Percentiles rank a stretch among this genome's conserved stretches.
These are phyloP conservation scores for Fusarium algeriense DNA, from an alignment of 2,329 filamentous ascomycete genomes.

Conservation along the genomic window DNA sequence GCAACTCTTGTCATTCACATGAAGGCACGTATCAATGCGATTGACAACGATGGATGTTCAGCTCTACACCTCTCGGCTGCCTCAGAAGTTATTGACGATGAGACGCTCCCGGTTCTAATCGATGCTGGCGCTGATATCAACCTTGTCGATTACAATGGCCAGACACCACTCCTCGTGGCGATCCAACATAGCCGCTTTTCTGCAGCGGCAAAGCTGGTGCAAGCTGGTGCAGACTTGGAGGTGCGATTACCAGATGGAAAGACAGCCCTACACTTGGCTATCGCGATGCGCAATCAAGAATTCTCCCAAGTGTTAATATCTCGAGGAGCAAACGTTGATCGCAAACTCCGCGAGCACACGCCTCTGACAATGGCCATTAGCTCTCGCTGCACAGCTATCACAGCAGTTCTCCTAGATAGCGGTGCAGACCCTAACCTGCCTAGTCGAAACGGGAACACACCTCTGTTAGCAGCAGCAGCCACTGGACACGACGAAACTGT, in stretches of 20 bases:
- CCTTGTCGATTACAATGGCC: conserved; percentile 43
- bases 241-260: conserved; percentile 44
- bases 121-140: conserved; percentile 44
- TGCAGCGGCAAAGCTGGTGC: conserved; percentile 42
- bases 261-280: conserved; percentile 46
- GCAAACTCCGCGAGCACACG: conserved; percentile 44
- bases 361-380: conserved; percentile 47
- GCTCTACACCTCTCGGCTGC: conserved; percentile 47
- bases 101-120: conserved; percentile 43
- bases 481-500: conserved; percentile 48
- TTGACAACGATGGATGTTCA: conserved; percentile 44
- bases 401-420: conserved; percentile 44
- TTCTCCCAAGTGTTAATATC: conserved; percentile 46
- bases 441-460: conserved; percentile 47
- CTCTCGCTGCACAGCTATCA: conserved; percentile 44
- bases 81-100: conserved; percentile 46
- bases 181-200: conserved; percentile 44
- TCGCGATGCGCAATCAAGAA: conserved; percentile 47
- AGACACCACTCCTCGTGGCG: conserved; percentile 44
- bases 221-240: conserved; percentile 46
- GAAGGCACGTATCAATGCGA: conserved; percentile 40
- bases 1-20: conserved; percentile 44
- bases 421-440: conserved; percentile 45
- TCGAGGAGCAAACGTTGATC: conserved; percentile 45
- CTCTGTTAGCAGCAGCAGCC: conserved; percentile 44